Conservation (phyloP, 257 asterid genomes). For the Gentiana straminea region DNA sequence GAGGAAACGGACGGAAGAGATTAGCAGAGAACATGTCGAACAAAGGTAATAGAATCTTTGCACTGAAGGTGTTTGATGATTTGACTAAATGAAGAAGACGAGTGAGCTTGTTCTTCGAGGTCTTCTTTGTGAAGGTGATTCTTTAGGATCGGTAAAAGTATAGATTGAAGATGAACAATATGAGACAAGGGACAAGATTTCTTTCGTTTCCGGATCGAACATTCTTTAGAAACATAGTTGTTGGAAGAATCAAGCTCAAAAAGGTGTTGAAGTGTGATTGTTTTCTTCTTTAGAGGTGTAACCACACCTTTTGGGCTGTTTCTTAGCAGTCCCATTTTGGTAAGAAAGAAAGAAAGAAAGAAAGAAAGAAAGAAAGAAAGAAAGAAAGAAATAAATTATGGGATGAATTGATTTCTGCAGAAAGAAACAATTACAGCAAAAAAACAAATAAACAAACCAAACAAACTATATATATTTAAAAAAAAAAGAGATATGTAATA, state of each 20-base stretch:
- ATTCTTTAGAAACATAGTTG: too few species aligned
- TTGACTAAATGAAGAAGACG: slow-evolving; percentile 37
- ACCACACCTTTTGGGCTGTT: slow-evolving; percentile 32
- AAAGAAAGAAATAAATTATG: too few species aligned
- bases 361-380: too few species aligned
- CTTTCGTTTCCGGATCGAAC: slow-evolving; percentile 12
- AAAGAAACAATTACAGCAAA: too few species aligned
- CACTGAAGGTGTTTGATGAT: slow-evolving; percentile 22
- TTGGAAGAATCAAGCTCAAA: slow-evolving; percentile 45
- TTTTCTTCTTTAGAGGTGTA: slow-evolving; percentile 26
- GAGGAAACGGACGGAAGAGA: slow-evolving; percentile 63
- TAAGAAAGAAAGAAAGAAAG: too few species aligned
- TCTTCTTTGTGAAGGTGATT: slow-evolving; percentile 47
- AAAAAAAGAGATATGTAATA: too few species aligned
- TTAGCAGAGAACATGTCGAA: slow-evolving; percentile 46
- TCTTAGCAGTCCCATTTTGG: slow-evolving; percentile 26
- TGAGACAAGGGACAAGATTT: slow-evolving; percentile 33
- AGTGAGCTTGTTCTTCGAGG: slow-evolving; percentile 48
- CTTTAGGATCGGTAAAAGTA: slow-evolving; percentile 51
- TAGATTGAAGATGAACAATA: slow-evolving; percentile 49
- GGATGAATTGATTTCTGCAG: too few species aligned
- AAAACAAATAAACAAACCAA: too few species aligned
- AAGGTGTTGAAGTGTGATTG: slow-evolving; percentile 39
- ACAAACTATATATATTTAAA: too few species aligned
- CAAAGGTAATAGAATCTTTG: slow-evolving; percentile 34